These are phyloP conservation scores for Murraya koenigii DNA, from an alignment of 345 rosid genomes.

Conservation along the genomic window DNA sequence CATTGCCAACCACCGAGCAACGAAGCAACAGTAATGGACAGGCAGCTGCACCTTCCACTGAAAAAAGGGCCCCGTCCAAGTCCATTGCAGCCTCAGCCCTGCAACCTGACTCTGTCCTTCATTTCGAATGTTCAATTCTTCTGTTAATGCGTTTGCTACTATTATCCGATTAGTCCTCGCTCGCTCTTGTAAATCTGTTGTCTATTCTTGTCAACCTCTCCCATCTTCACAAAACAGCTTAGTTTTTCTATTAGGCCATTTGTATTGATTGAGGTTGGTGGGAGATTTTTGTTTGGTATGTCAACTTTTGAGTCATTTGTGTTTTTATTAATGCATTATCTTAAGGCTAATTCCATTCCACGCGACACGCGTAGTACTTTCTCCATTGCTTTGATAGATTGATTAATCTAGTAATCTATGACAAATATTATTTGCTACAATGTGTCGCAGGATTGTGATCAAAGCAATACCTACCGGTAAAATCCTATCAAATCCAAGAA, in stretches of 20 bases:
- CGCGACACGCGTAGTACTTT: background rate
- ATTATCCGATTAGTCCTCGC: background rate
- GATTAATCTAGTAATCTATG: too few relatives aligned
- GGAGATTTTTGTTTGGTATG: background rate
- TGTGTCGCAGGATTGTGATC: too few relatives aligned
- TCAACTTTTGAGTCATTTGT: background rate
- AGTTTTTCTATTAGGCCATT: background rate
- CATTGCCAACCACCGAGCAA: conserved; percentile 34
- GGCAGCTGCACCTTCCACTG: conserved; percentile 26
- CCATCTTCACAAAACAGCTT: background rate
- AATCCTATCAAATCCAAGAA: background rate
- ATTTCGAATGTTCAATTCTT: conserved; percentile 3
- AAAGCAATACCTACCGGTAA: too few relatives aligned
- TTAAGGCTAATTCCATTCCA: too few relatives aligned
- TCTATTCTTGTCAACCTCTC: conserved; percentile 12
- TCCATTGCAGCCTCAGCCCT: conserved; percentile 13
- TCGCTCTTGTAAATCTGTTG: conserved; percentile 20
- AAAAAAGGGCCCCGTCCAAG: conserved; percentile 17
- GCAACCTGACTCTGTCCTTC: conserved; percentile 9
- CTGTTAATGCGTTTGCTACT: conserved; percentile 6
- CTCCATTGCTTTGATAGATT: background rate
- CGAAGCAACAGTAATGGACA: conserved; percentile 20
- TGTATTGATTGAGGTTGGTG: conserved; percentile 3
- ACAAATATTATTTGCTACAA: too few relatives aligned
- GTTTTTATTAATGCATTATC: background rate